Conservation (phyloP, 305 asterid species). For the Withania somnifera region DNA sequence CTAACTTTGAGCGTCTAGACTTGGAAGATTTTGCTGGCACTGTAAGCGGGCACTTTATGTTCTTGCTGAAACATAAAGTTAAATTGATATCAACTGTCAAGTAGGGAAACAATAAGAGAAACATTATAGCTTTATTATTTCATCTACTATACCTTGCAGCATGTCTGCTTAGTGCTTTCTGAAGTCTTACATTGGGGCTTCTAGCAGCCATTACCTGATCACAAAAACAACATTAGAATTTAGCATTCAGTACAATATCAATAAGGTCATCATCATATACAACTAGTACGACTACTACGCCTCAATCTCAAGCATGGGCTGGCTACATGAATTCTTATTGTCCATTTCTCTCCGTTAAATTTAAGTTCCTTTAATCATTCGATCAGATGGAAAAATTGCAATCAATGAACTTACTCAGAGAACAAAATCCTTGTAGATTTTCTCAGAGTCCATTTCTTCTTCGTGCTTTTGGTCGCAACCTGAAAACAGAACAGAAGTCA, state of each 20-base stretch:
- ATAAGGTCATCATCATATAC: background rate
- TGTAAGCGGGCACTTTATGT: slow-evolving; percentile 59
- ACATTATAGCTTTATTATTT: background rate
- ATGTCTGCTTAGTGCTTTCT: slow-evolving; percentile 54
- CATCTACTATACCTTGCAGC: slow-evolving; percentile 38
- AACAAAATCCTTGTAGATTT: slow-evolving; percentile 69
- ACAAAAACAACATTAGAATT: background rate
- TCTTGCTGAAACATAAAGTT: slow-evolving; percentile 28
- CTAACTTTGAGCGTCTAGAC: slow-evolving; percentile 49
- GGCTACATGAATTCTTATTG: background rate
- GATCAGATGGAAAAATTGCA: background rate
- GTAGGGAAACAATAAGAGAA: background rate
- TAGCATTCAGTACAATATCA: background rate
- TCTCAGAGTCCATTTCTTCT: slow-evolving; percentile 85
- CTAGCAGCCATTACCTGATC: slow-evolving; percentile 92
- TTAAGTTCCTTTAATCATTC: background rate
- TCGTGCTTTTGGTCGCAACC: slow-evolving; percentile 90
- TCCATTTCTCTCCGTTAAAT: background rate
- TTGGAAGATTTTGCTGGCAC: slow-evolving; percentile 73
- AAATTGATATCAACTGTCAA: background rate
- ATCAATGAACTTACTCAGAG: slow-evolving; percentile 57
- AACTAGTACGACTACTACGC: background rate
- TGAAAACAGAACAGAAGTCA: slow-evolving; percentile 18
- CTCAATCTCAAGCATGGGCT: background rate
- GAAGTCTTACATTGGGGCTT: slow-evolving; percentile 72